A percentile compares a stretch with the other conserved stretches of the same genome.
Evolutionary conservation across 1,284 basidiomycete species (phyloP).

Genomic region (Sanghuangporus weigelae): DNA sequence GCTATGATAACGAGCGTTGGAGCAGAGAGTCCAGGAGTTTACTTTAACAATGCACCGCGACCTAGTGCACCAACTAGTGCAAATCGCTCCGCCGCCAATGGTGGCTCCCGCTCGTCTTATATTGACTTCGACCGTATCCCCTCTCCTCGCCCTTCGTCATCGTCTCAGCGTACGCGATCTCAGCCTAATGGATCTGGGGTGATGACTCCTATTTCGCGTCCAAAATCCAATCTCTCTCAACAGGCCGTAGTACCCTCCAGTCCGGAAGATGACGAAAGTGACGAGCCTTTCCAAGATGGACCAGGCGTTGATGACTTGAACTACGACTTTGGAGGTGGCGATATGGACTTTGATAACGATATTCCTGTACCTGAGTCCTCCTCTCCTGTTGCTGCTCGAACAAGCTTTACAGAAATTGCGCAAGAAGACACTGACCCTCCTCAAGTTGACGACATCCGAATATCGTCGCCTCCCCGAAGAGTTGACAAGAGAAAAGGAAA

Average conservation of each 20-base stretch:
- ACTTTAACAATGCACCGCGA: conserved; percentile 46
- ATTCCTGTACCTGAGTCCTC: conserved; percentile 16
- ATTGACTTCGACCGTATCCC: conserved; percentile 65
- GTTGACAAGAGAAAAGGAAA: conserved; percentile 23
- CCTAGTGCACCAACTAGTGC: conserved; percentile 41
- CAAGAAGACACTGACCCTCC: conserved; percentile 24
- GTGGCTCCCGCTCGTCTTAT: conserved; percentile 49
- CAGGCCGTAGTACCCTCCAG: conserved; percentile 22
- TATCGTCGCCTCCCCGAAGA: conserved; percentile 23
- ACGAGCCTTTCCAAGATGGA: conserved; percentile 7
- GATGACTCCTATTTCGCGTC: conserved; percentile 40
- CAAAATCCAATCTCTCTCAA: conserved; percentile 34
- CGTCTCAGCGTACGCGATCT: conserved; percentile 32
- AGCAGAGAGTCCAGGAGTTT: conserved; percentile 39
- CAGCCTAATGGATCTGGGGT: conserved; percentile 27
- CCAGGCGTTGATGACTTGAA: neutral
- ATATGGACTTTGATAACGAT: conserved; percentile 19
- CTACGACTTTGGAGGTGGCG: conserved; percentile 6
- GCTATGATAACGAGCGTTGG: neutral
- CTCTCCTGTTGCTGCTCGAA: conserved; percentile 24
- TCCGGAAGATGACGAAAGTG: conserved; percentile 15
- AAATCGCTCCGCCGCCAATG: conserved; percentile 43
- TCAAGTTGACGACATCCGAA: conserved; percentile 25
- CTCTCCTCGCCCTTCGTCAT: conserved; percentile 43
- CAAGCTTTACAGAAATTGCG: conserved; percentile 44